Evolutionary conservation across 2,329 filamentous ascomycete species (phyloP), one percentile per base, ranked within the genome.

Genomic region (Fusarium sp.): DNA sequence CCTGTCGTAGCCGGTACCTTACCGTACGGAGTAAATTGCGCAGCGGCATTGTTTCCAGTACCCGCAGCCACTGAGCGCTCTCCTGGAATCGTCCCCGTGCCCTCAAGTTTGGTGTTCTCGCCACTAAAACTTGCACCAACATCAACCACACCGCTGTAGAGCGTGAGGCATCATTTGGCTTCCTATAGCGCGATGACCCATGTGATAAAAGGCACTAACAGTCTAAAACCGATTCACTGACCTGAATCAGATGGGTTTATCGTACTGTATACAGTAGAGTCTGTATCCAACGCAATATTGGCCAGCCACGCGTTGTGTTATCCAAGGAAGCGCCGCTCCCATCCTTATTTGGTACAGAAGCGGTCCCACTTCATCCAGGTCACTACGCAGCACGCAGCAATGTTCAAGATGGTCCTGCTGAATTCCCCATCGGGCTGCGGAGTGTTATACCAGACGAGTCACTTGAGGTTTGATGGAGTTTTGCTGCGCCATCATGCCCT

Each of bases 401-500:
- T 58, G 37, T 51, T 49, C 37, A 39, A 58, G 51, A 63, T 60
- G 44, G 47, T 39, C 55, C 57, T 62, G 54, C 27, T 55, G 40
- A 48, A 59, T 52, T 67, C 64, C 54, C 55, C 48, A 53, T 60
- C 40, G 39, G 32, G 41, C 27, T 37, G 15, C 43, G 56, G 62
- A 30, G 27, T 30, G 10, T 25, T 25, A 25, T 23, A 8, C 23
- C 27, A 30, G 57, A 49, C 39, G 30, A 47, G 47, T 46, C 49
- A 47, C 47, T 49, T 68, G 49, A 52, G 33, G 45, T 53, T 37
- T 27, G 37, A 60, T 57, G 65, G 43, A 50, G 60, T 62, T 56
- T 22, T 32, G 40, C 68, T 73, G 71, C 64, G 71, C 71, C 61
- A 70, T 69, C 23, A 35, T 65, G 66, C 55, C 60, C 56, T 64